Percentiles rank a stretch among this genome's conserved stretches.
These are phyloP conservation scores for Ogataea naganishii DNA, from an alignment of 805 yeast genomes.

Conservation along the genomic window DNA sequence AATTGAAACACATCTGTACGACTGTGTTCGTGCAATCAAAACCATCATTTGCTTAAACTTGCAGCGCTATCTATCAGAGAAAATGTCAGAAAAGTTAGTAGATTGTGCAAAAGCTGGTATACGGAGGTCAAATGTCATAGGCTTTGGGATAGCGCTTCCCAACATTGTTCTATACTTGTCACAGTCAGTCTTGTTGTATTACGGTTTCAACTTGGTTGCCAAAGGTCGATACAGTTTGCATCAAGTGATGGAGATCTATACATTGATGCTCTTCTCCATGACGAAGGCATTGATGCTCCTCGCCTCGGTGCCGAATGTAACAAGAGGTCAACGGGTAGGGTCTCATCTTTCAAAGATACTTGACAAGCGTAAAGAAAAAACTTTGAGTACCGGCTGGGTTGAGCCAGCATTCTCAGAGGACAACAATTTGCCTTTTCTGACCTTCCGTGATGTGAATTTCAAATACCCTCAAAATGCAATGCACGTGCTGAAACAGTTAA, in stretches of 20 bases:
- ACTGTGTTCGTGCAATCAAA: constrained; percentile 47
- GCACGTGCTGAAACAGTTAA: constrained; percentile 32
- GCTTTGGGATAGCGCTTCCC: constrained; percentile 56
- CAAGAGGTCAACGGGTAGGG: constrained; percentile 73
- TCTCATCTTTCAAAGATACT: constrained; percentile 38
- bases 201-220: constrained; percentile 69
- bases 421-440: constrained; percentile 18
- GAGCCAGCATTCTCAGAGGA: constrained; percentile 15
- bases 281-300: constrained; percentile 53
- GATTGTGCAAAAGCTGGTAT: constrained; percentile 31
- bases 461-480: constrained; percentile 29
- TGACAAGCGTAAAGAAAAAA: constrained; percentile 21
- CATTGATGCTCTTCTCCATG: constrained; percentile 66
- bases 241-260: constrained; percentile 60
- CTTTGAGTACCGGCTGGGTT: constrained; percentile 29
- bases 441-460: constrained; percentile 40
- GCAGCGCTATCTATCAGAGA: constrained; percentile 34
- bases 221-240: constrained; percentile 41
- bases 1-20: constrained; percentile 43
- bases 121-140: constrained; percentile 50
- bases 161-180: constrained; percentile 47
- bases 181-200: constrained; percentile 68
- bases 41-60: constrained; percentile 56
- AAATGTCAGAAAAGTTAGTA: constrained; percentile 24
- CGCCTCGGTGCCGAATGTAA: constrained; percentile 65